These are phyloP conservation scores for Entonaema liquescens DNA, from an alignment of 495 filamentous ascomycete species.

Conservation along the genomic window DNA sequence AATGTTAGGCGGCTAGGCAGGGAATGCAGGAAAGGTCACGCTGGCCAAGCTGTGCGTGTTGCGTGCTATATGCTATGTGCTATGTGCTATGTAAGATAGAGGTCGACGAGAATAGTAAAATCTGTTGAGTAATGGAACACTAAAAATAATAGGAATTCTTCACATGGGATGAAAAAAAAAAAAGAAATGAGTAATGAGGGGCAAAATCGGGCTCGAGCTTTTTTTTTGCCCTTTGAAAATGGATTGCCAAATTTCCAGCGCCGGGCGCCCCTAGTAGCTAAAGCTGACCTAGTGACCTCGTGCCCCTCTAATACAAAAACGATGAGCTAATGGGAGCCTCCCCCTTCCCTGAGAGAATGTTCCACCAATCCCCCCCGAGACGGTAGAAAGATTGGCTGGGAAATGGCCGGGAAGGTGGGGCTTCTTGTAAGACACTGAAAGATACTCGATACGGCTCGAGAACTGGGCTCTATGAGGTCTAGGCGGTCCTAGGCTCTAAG, in stretches of 20 bases:
- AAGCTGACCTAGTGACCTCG: constrained; percentile 6
- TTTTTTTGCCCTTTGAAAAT: constrained; percentile 11
- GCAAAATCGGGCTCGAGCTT: neutral
- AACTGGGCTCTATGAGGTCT: neutral
- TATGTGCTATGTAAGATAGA: constrained; percentile 38
- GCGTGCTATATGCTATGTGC: constrained; percentile 12
- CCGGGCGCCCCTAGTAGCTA: neutral
- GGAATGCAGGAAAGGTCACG: constrained; percentile 29
- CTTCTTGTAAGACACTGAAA: neutral
- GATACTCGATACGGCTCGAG: neutral
- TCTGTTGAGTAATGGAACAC: constrained; percentile 18
- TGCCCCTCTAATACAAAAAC: constrained; percentile 3
- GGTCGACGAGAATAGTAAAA: constrained; percentile 20
- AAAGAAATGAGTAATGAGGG: constrained; percentile 29
- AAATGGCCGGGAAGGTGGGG: constrained; percentile 17
- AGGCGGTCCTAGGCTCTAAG: neutral
- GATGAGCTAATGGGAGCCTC: constrained; percentile 28
- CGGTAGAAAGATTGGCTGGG: constrained; percentile 15
- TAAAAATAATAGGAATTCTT: neutral
- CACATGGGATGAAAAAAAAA: constrained; percentile 23
- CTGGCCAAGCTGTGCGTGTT: constrained; percentile 9
- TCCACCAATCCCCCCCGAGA: constrained; percentile 33
- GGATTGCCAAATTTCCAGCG: constrained; percentile 36
- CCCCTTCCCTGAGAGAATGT: constrained; percentile 17
- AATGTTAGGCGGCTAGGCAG: constrained; percentile 37